Base-by-base conservation (phyloP, 2,329 filamentous ascomycete genomes). In the Mycocentrospora acerina region DNA sequence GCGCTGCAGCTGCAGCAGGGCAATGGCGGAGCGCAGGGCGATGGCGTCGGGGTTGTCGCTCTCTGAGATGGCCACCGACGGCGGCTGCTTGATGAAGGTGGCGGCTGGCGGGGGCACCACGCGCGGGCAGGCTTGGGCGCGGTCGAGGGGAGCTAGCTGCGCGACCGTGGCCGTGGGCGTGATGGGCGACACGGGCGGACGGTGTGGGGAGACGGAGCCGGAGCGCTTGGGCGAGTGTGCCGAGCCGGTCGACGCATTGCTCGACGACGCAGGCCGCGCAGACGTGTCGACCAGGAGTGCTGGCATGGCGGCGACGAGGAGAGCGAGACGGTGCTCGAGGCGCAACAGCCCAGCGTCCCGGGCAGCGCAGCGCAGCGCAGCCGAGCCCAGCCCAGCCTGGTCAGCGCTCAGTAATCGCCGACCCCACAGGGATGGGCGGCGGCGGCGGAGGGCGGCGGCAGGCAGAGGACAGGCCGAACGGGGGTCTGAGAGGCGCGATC, bases 1-100 rank as follows among this genome's bases (percentile, higher is more conserved):
- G 48, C 83, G 83, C 71, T 97, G 91, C 50, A 95, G 77, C 70
- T 95, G 89, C 31, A 97, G 75, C 35, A 95, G 83, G 7, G 88
- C 85, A 44, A 96, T 89, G 30, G 90, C 88, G 17, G 86, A 88
- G 51, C 85, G 83, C 43, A 96, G 77, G 4, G 91, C 91, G 44
- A 96, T 85, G 16, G 86, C 89, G 72, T 97, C 91, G 7, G 88
- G 83, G 60, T 95, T 95, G 34, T 75, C 70, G 43, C 67, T 69
- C 51, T 71, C 68, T 14, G 69, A 69, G 51, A 77, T 75, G 7
- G 73, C 69, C 29, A 70, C 59, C 13, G 71, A 64, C 16, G 69
- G 56, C 17, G 73, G 73, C 40, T 66, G 68, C 11, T 64, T 59
- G 22, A 68, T 71, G 54, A 71, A 73, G 29, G 59, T 57, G 11